Percentiles rank a stretch among this genome's conserved stretches.
phyloP scores from a whole-genome alignment of 805 yeast genomes.

The Nakazawaea molendinolei region DNA sequence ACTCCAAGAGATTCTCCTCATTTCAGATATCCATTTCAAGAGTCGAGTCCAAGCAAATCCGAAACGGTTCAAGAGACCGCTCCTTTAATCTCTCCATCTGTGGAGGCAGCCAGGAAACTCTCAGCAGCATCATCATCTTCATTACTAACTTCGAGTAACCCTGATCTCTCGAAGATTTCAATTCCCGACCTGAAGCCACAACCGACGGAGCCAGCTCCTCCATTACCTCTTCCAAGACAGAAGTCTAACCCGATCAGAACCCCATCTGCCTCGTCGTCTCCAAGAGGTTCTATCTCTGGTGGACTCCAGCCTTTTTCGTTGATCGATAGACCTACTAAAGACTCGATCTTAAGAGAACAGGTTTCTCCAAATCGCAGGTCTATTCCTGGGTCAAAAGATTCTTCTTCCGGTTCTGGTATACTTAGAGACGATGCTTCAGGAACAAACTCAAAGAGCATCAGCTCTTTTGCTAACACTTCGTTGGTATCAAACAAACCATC shows the following conservation, averaged over 20 bases:
- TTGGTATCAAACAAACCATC: constrained; percentile 6
- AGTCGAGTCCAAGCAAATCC: constrained; percentile 15
- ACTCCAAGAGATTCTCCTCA: constrained; percentile 34
- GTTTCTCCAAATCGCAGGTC: not conserved
- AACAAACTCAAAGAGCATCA: not conserved
- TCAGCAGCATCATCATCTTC: constrained; percentile 4
- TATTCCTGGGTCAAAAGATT: constrained; percentile 4
- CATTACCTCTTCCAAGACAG: no score
- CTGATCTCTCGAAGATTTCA: constrained; percentile 8
- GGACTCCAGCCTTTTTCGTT: constrained; percentile 10
- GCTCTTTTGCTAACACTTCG: constrained; percentile 1
- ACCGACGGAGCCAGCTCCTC: constrained; percentile 47
- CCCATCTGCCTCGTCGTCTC: constrained; percentile 32
- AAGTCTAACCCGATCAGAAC: constrained; percentile 8
- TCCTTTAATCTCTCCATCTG: not conserved
- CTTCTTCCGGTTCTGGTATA: not conserved
- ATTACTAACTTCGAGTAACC: not conserved
- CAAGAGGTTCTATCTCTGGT: constrained; percentile 41
- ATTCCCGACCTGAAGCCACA: constrained; percentile 53
- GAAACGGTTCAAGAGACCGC: no score
- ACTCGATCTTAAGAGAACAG: not conserved
- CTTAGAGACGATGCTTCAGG: constrained; percentile 1
- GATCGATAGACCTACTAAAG: not conserved
- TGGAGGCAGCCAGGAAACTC: constrained; percentile 3
- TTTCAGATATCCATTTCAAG: constrained; percentile 70